phyloP scores from a whole-genome alignment of 257 asterid species.

The Gentiana dahurica region DNA sequence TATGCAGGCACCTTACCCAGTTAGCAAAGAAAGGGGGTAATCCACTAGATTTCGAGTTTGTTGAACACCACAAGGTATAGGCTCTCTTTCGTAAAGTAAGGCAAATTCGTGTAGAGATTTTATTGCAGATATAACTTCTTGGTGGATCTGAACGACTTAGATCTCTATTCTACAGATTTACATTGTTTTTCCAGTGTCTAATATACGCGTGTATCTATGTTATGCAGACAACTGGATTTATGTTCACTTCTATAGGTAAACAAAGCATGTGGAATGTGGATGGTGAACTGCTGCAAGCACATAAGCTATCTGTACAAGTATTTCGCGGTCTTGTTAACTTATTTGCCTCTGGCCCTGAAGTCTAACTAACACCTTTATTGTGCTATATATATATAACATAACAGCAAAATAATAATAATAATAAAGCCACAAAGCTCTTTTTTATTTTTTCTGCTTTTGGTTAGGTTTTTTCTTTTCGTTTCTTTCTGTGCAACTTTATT shows the following conservation, averaged over 20 bases:
- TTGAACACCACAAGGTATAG: constrained; percentile 84
- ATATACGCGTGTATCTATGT: not conserved
- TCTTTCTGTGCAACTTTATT: no score
- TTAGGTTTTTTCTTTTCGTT: no score
- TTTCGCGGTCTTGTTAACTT: constrained; percentile 80
- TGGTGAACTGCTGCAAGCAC: constrained; percentile 80
- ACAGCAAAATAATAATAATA: no score
- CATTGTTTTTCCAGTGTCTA: not conserved
- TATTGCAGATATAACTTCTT: no score
- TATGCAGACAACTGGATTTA: constrained; percentile 70
- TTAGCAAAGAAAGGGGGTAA: constrained; percentile 75
- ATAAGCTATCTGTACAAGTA: constrained; percentile 86
- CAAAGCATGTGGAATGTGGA: constrained; percentile 93
- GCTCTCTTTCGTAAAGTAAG: no score
- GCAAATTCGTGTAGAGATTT: no score
- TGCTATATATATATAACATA: no score
- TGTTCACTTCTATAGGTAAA: constrained; percentile 75
- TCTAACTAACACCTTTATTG: constrained; percentile 11
- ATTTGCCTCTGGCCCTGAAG: constrained; percentile 83
- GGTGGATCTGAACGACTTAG: no score
- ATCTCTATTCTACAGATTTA: not conserved
- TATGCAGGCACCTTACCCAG: constrained; percentile 86
- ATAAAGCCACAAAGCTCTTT: no score
- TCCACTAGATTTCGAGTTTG: constrained; percentile 73
- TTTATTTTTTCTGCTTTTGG: no score